Percentiles rank a stretch among this genome's conserved stretches.
These are phyloP conservation scores for Penicillium frequentans DNA, from an alignment of 2,329 filamentous ascomycete genomes.

Conservation along the genomic window DNA sequence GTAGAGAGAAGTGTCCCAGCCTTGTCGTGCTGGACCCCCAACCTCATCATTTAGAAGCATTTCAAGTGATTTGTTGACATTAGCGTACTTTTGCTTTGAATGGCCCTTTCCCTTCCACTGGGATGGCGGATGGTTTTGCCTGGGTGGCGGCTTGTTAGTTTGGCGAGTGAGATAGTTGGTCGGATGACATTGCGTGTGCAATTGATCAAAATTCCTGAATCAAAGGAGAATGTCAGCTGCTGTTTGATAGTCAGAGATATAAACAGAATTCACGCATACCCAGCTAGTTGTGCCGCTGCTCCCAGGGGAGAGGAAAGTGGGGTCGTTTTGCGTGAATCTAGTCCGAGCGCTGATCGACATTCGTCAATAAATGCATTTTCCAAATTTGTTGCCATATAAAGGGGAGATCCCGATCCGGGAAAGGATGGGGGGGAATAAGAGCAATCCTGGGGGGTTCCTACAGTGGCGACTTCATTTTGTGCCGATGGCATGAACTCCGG, in stretches of 20 bases:
- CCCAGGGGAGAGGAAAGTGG: not conserved
- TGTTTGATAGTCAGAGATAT: conserved; percentile 38
- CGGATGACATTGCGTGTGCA: not conserved
- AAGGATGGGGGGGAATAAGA: conserved; percentile 51
- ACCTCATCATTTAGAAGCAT: conserved; percentile 51
- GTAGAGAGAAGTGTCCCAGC: conserved; percentile 56
- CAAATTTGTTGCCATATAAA: conserved; percentile 51
- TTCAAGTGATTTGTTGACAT: conserved; percentile 50
- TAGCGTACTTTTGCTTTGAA: conserved; percentile 10
- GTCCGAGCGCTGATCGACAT: conserved; percentile 51
- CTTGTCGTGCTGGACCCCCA: conserved; percentile 45
- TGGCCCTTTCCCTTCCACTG: conserved; percentile 1
- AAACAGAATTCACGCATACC: not conserved
- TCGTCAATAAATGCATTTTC: conserved; percentile 56
- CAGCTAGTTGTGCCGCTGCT: not conserved
- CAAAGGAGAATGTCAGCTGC: not conserved
- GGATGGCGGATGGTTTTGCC: not conserved
- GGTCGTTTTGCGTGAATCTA: conserved; percentile 30
- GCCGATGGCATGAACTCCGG: conserved; percentile 60
- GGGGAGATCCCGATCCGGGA: conserved; percentile 41
- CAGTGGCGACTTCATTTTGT: conserved; percentile 38
- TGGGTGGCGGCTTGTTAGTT: not conserved
- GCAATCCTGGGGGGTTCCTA: conserved; percentile 34
- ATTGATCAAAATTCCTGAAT: conserved; percentile 5
- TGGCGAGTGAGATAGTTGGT: not conserved